These are phyloP conservation scores for Sporisorium scitamineum DNA, from an alignment of 1,284 basidiomycete species.

Conservation along the genomic window DNA sequence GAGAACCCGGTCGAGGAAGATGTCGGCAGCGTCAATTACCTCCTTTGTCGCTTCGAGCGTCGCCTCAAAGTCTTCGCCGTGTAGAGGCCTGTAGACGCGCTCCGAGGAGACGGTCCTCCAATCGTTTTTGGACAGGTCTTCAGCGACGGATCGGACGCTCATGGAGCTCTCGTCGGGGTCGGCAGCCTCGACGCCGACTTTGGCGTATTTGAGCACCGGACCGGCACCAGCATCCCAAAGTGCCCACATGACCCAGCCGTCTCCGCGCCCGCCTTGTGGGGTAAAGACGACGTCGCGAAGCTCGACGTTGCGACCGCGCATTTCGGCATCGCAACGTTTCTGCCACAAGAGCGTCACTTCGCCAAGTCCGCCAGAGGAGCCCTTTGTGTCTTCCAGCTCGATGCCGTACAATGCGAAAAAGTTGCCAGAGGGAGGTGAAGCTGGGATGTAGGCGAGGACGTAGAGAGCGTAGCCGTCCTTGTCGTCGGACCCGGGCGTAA, in stretches of 20 bases:
- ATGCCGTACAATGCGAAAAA: constrained; percentile 64
- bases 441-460: constrained; percentile 59
- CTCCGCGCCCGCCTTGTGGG: constrained; percentile 25
- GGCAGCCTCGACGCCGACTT: constrained; percentile 43
- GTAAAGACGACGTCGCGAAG: constrained; percentile 59
- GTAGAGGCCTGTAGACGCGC: constrained; percentile 53
- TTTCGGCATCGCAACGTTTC: constrained; percentile 56
- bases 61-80: constrained; percentile 58
- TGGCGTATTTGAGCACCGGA: constrained; percentile 51
- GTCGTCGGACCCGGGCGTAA: constrained; percentile 46
- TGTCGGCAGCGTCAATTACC: constrained; percentile 39
- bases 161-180: constrained; percentile 33
- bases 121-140: constrained; percentile 34
- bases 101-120: constrained; percentile 55
- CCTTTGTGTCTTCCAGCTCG: constrained; percentile 56
- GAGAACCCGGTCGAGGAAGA: constrained; percentile 58
- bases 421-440: constrained; percentile 52
- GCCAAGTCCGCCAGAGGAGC: constrained; percentile 57
- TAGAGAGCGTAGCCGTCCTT: constrained; percentile 46
- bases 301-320: constrained; percentile 56
- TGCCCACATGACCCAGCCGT: constrained; percentile 60
- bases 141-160: constrained; percentile 30
- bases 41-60: constrained; percentile 47
- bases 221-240: constrained; percentile 62
- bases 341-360: constrained; percentile 61